These are phyloP conservation scores for Pisolithus thermaeus DNA, from an alignment of 1,284 basidiomycete genomes.

Conservation along the genomic window DNA sequence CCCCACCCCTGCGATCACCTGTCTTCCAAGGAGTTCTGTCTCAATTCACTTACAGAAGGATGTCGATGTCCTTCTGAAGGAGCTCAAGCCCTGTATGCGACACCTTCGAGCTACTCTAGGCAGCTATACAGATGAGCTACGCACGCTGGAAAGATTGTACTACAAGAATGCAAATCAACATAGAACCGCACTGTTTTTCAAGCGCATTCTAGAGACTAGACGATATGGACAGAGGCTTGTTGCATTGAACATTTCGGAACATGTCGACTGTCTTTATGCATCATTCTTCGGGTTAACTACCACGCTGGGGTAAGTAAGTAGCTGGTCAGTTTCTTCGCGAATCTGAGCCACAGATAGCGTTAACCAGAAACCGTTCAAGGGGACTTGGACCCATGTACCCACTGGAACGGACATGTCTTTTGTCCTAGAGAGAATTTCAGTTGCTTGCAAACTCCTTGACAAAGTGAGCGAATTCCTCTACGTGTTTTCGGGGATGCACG, in stretches of 20 bases:
- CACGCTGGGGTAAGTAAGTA: conserved; percentile 37
- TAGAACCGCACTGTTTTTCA: conserved; percentile 65
- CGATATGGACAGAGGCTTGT: conserved; percentile 48
- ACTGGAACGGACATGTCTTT: conserved; percentile 29
- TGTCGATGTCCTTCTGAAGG: conserved; percentile 55
- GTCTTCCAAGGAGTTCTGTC: conserved; percentile 34
- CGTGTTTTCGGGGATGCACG: not conserved
- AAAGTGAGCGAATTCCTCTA: conserved; percentile 35
- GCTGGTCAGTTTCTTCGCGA: not conserved
- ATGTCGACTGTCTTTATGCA: conserved; percentile 44
- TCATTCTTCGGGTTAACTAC: conserved; percentile 51
- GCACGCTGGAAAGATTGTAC: conserved; percentile 59
- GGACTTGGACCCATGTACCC: conserved; percentile 58
- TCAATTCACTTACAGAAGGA: conserved; percentile 30
- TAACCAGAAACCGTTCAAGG: conserved; percentile 40
- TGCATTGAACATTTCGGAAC: conserved; percentile 35
- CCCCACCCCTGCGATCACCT: conserved; percentile 18
- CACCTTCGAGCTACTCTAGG: conserved; percentile 41
- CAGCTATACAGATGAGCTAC: conserved; percentile 48
- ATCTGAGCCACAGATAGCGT: conserved; percentile 25
- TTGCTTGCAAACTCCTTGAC: conserved; percentile 34
- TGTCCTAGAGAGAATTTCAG: conserved; percentile 32
- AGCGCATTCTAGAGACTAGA: conserved; percentile 54
- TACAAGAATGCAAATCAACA: conserved; percentile 82
- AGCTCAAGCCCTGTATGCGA: conserved; percentile 48